A percentile compares a stretch with the other conserved stretches of the same genome.
phyloP scores from a whole-genome alignment of 345 rosid genomes.

The Eutrema yunnanense region DNA sequence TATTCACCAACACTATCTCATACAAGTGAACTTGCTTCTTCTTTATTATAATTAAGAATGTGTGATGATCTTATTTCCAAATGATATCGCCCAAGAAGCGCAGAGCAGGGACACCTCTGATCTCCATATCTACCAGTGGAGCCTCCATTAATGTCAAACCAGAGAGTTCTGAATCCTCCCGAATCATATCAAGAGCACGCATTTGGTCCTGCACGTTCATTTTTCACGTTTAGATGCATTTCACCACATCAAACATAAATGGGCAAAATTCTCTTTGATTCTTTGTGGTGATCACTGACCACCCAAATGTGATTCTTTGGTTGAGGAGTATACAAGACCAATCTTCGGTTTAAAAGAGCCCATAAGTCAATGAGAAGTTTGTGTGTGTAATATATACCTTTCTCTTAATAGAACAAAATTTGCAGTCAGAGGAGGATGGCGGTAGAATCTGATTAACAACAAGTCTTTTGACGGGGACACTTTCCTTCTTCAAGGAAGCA shows the following conservation, averaged over 20 bases:
- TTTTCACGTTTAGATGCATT: not conserved
- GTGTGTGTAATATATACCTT: constrained; percentile 48
- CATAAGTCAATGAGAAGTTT: not conserved
- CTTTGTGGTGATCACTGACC: not conserved
- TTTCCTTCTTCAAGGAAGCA: constrained; percentile 81
- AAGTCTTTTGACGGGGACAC: constrained; percentile 84
- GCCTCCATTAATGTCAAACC: constrained; percentile 64
- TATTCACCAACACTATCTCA: constrained; percentile 2
- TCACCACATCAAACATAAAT: not conserved
- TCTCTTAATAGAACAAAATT: constrained; percentile 91
- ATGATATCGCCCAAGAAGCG: constrained; percentile 80
- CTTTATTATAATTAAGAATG: not conserved
- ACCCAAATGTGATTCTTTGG: not conserved
- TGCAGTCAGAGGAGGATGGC: constrained; percentile 88
- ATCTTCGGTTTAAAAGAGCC: not conserved
- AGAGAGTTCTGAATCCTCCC: constrained; percentile 70
- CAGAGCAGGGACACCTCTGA: constrained; percentile 94
- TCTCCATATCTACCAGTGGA: constrained; percentile 92
- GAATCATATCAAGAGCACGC: constrained; percentile 86
- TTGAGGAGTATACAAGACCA: not conserved
- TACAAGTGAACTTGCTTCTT: constrained; percentile 7
- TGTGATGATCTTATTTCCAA: constrained; percentile 59
- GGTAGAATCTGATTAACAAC: constrained; percentile 91
- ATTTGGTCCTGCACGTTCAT: constrained; percentile 67
- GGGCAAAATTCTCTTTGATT: not conserved